These are phyloP conservation scores for Mucor piriformis DNA, from an alignment of 371 early-diverging fungal genomes.

Conservation along the genomic window DNA sequence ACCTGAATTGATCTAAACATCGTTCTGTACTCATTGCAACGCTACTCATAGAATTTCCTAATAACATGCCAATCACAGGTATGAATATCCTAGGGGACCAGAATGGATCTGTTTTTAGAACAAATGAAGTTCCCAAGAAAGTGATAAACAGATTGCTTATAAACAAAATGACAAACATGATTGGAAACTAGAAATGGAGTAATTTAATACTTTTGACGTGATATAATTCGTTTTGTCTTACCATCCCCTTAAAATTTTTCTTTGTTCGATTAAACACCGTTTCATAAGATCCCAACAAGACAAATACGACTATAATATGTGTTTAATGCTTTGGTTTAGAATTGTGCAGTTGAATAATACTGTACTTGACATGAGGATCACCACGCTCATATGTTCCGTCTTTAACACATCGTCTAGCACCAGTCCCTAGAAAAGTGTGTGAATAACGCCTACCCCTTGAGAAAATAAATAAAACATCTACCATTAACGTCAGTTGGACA, in stretches of 20 bases:
- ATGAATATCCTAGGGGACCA: conserved; percentile 80
- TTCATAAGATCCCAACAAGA: conserved; percentile 47
- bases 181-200: conserved; percentile 38
- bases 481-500: conserved; percentile 49
- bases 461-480: conserved; percentile 11
- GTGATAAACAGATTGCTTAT: conserved; percentile 54
- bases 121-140: conserved; percentile 62
- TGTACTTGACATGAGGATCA: conserved; percentile 43
- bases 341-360: background rate
- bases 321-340: background rate
- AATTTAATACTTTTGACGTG: background rate
- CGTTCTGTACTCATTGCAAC: conserved; percentile 76
- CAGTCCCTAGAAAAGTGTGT: conserved; percentile 30
- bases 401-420: conserved; percentile 46
- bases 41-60: conserved; percentile 85
- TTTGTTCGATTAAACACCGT: conserved; percentile 45
- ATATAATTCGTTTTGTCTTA: conserved; percentile 13
- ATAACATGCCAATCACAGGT: conserved; percentile 86
- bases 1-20: conserved; percentile 52
- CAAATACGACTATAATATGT: conserved; percentile 30
- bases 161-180: conserved; percentile 50
- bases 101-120: conserved; percentile 74
- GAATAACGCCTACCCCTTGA: background rate
- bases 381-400: conserved; percentile 36
- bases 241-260: conserved; percentile 47